Base-by-base conservation (phyloP, 192 early-diverging fungal species). In the Irineochytrium annulatum region DNA sequence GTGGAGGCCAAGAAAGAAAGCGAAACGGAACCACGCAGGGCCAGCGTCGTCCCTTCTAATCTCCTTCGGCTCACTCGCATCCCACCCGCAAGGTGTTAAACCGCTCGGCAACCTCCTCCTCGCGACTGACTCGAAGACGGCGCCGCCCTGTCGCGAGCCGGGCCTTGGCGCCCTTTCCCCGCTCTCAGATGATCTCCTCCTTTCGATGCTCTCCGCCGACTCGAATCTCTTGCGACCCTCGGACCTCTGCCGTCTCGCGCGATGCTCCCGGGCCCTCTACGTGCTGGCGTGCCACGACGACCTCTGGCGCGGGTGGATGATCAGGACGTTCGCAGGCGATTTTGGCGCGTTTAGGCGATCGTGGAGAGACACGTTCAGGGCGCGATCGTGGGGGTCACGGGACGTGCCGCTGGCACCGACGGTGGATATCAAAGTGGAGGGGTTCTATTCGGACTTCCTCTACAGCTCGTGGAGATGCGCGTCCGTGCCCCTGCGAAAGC, bases 361-460 rank as follows among this genome's bases (percentile, higher is more conserved):
- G 2, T 88, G 86, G 86, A 63, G 72, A n/a, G 67, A 76, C 1
- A 87, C 82, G 1, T 88, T 64, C 53, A 69, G 69, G 55, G 19
- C 46, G 34, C 8, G 19, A 26, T 43, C 22, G 26, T 30, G 19
- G 16, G 16, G 29, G 48, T 17, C 27, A n/a, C 44, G 29, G 1
- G 35, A 54, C 28, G 31, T 1, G n/a, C 29, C 52, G 22, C 6
- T 29, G 30, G 4, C 27, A 22, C 44, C 39, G 6, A 64, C 64
- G 19, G 35, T 33, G 2, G 65, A 64, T 14, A 58, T 86, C 39
- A 64, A 67, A 57, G 34, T 74, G 34, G 57, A 54, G 27, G 62
- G 66, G n/a, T 71, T 87, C 46, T 87, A 82, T 61, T 85, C 82
- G 17, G 87, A 89, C 68, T 60, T 68, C 14, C 74, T 89, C 20